These are phyloP conservation scores for Eutreptiella sp. DNA, from an alignment of 208 protist genomes.

Conservation along the genomic window DNA sequence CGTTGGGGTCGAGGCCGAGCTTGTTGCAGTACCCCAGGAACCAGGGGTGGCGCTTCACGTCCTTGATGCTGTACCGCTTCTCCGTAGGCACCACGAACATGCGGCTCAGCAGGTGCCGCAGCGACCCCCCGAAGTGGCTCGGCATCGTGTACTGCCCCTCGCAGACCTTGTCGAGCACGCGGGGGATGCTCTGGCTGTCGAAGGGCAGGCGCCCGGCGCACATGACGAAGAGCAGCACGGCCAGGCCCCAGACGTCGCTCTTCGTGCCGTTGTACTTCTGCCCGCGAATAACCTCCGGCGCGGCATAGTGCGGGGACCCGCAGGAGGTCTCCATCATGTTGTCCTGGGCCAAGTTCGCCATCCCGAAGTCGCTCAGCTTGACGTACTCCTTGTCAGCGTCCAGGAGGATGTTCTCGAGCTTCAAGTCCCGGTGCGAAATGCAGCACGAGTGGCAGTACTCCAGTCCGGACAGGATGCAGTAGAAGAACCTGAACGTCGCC, in stretches of 20 bases:
- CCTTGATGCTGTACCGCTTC: too few relatives aligned
- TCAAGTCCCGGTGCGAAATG: slow-evolving; percentile 24
- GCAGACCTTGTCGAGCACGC: too few relatives aligned
- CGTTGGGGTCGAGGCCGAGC: too few relatives aligned
- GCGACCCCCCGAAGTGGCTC: too few relatives aligned
- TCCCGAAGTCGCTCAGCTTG: slow-evolving; percentile 25
- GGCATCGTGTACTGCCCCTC: too few relatives aligned
- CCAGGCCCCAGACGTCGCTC: background rate
- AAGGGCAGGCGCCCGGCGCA: slow-evolving; percentile 3
- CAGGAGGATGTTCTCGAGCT: slow-evolving; percentile 26
- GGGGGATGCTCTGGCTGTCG: too few relatives aligned
- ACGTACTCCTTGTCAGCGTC: slow-evolving; percentile 14
- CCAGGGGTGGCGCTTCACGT: too few relatives aligned
- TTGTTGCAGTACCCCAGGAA: too few relatives aligned
- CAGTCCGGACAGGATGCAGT: slow-evolving; percentile 8
- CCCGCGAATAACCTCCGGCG: background rate
- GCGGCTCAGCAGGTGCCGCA: too few relatives aligned
- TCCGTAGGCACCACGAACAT: too few relatives aligned
- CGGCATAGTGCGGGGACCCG: slow-evolving; percentile 15
- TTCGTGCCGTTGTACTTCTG: background rate
- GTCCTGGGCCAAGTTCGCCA: background rate
- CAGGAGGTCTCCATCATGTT: slow-evolving; percentile 10
- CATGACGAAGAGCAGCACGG: slow-evolving; percentile 8
- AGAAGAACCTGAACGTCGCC: slow-evolving; percentile 4
- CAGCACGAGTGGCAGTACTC: background rate